Percentiles rank a stretch among this genome's conserved stretches.
These are phyloP conservation scores for Litsea cubeba DNA, from an alignment of 164 flowering plant genomes.

Conservation along the genomic window DNA sequence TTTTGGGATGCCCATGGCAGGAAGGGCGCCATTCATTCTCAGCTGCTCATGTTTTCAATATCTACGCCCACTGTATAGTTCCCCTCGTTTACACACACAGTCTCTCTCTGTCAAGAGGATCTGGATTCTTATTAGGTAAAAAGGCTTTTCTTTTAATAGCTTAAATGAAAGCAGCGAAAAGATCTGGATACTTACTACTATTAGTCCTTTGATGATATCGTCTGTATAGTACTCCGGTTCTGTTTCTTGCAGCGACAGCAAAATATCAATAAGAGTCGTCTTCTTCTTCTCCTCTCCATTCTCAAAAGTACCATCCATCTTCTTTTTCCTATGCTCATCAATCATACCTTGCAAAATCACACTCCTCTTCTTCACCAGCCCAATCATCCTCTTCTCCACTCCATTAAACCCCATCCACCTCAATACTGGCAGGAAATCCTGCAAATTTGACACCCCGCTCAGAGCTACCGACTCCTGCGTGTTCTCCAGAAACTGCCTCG, in stretches of 20 bases:
- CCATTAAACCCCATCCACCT: constrained; percentile 24
- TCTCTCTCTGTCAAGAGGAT: no score
- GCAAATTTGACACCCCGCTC: constrained; percentile 9
- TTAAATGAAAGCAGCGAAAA: no score
- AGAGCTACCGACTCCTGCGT: background rate
- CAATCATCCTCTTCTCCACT: constrained; percentile 14
- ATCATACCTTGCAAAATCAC: constrained; percentile 22
- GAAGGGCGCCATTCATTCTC: no score
- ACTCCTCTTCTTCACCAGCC: constrained; percentile 9
- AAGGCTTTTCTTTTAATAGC: no score
- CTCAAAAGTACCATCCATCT: background rate
- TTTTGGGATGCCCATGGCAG: no score
- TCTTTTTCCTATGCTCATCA: constrained; percentile 4
- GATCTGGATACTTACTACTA: constrained; percentile 16
- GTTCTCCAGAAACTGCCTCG: constrained; percentile 9
- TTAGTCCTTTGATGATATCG: constrained; percentile 25
- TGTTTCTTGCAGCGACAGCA: constrained; percentile 24
- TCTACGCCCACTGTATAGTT: no score
- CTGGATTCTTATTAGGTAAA: no score
- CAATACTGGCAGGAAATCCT: constrained; percentile 23
- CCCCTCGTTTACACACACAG: no score
- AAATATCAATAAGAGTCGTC: constrained; percentile 12
- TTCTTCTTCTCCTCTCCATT: background rate
- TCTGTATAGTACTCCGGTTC: constrained; percentile 36
- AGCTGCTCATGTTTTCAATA: no score